phyloP scores from a whole-genome alignment of 225 moss, liverwort and hornwort species.

The Marchantia paleacea region DNA sequence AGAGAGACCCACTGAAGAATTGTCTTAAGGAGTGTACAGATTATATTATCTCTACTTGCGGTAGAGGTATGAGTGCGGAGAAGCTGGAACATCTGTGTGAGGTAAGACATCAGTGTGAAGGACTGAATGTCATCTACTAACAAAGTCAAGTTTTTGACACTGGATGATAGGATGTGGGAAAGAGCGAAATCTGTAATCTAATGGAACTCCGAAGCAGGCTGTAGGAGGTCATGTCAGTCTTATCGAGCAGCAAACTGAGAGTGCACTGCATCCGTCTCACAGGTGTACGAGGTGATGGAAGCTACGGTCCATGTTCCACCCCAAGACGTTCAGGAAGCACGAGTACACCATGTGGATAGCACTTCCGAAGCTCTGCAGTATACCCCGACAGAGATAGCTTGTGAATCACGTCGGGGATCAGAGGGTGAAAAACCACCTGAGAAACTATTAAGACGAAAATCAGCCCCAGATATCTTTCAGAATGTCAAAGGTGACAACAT shows the following conservation, averaged over 20 bases:
- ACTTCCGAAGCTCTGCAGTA: conserved; percentile 5
- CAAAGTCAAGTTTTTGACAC: not conserved
- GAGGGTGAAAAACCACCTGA: conserved; percentile 15
- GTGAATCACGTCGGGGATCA: not conserved
- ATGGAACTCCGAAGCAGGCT: not conserved
- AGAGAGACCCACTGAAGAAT: conserved; percentile 60
- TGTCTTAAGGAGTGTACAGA: conserved; percentile 74
- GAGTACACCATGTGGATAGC: conserved; percentile 17
- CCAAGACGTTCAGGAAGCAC: conserved; percentile 31
- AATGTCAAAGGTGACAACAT: conserved; percentile 24
- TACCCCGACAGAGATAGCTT: not conserved
- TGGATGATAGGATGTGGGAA: not conserved
- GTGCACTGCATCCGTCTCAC: not conserved
- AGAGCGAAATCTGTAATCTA: too few relatives aligned
- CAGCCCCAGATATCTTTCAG: conserved; percentile 13
- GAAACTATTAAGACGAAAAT: conserved; percentile 4
- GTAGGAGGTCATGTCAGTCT: not conserved
- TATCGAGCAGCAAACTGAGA: not conserved
- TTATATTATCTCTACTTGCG: conserved; percentile 69
- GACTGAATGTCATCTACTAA: not conserved
- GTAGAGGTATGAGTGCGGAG: conserved; percentile 61
- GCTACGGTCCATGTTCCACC: conserved; percentile 60
- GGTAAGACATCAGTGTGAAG: conserved; percentile 32
- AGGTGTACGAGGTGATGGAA: conserved; percentile 90
- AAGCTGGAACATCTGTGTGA: conserved; percentile 85